phyloP scores from a whole-genome alignment of 331 rosid species.

The Quercus phellos region DNA sequence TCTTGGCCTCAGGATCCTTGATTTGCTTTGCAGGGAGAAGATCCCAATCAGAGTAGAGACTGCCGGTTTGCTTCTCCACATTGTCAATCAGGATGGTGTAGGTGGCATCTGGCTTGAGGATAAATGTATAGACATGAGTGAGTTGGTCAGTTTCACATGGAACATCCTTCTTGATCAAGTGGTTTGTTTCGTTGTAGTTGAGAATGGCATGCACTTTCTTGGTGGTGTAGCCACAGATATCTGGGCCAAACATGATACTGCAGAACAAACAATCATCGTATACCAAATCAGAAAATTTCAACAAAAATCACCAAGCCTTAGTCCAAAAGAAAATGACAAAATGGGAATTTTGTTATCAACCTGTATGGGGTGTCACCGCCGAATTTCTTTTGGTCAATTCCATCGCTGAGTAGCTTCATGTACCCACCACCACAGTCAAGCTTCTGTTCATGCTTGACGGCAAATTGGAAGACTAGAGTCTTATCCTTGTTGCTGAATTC shows the following conservation, averaged over 20 bases:
- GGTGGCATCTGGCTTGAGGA: constrained; percentile 90
- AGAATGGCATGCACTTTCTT: constrained; percentile 97
- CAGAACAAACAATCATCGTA: constrained; percentile 16
- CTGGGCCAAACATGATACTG: constrained; percentile 99
- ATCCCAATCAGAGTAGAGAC: constrained; percentile 89
- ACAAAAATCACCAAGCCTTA: not conserved
- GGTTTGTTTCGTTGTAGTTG: constrained; percentile 64
- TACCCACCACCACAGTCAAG: constrained; percentile 99
- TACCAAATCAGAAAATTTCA: constrained; percentile 13
- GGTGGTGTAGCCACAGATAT: constrained; percentile 95
- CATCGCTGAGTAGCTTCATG: constrained; percentile 85
- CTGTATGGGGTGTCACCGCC: constrained; percentile 98
- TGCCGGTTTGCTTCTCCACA: constrained; percentile 88
- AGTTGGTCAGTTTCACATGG: constrained; percentile 98
- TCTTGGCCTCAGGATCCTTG: constrained; percentile 95
- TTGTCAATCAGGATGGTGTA: constrained; percentile 86
- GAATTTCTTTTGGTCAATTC: constrained; percentile 88
- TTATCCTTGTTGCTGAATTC: constrained; percentile 91
- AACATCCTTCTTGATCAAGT: constrained; percentile 97
- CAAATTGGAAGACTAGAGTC: constrained; percentile 81
- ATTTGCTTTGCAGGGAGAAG: constrained; percentile 84
- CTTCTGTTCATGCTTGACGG: constrained; percentile 97
- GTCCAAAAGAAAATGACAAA: not conserved
- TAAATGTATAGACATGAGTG: constrained; percentile 87
- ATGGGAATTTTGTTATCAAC: constrained; percentile 27